Conservation (phyloP, 306 rosid species). For the Lablab purpureus region DNA sequence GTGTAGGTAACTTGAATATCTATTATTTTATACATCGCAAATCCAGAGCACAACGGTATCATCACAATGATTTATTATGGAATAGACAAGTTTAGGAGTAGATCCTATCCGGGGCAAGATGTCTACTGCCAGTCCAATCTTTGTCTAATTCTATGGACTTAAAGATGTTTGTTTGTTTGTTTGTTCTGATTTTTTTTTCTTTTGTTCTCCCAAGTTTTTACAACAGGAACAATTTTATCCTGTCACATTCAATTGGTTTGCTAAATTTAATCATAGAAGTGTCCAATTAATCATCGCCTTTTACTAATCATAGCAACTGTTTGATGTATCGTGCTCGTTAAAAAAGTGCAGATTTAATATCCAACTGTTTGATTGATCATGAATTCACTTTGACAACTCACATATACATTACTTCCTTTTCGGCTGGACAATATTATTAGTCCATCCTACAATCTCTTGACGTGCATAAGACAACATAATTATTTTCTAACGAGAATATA, state of each 20-base stretch:
- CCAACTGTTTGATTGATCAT: not conserved
- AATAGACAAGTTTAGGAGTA: conserved; percentile 42
- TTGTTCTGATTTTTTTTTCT: not conserved
- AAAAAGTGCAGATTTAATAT: not conserved
- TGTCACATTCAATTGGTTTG: conserved; percentile 14
- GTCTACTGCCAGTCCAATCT: conserved; percentile 37
- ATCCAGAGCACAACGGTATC: conserved; percentile 5
- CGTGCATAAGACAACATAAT: not conserved
- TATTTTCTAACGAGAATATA: not conserved
- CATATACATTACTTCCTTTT: conserved; percentile 7
- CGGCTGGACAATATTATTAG: not conserved
- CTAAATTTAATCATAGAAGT: not conserved
- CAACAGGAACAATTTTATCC: conserved; percentile 24
- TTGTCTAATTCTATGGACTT: conserved; percentile 40
- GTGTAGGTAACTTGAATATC: conserved; percentile 52
- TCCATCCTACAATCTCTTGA: conserved; percentile 10
- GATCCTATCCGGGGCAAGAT: conserved; percentile 12
- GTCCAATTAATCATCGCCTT: conserved; percentile 5
- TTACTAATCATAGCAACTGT: conserved; percentile 5
- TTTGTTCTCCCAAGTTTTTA: conserved; percentile 25
- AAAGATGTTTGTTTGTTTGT: not conserved
- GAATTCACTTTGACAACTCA: conserved; percentile 3
- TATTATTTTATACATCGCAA: conserved; percentile 19
- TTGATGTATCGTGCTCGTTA: not conserved
- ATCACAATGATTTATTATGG: conserved; percentile 17